Conservation (phyloP, 208 protist genomes). For the Porcisia deanei region DNA sequence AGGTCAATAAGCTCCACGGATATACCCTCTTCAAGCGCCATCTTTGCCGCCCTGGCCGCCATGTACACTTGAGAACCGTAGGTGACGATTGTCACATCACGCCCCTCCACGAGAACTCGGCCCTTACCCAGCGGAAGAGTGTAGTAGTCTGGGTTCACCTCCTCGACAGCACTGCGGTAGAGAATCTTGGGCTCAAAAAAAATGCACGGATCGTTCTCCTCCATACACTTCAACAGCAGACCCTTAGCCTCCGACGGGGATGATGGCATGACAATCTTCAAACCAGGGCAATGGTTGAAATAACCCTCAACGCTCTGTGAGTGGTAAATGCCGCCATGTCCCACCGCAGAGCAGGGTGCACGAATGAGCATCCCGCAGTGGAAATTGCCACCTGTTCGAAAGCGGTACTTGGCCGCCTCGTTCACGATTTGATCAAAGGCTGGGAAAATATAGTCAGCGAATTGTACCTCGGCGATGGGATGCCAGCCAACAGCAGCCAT, state of each 20-base stretch:
- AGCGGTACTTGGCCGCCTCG: constrained; percentile 98
- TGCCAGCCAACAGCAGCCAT: constrained; percentile 84
- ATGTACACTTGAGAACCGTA: constrained; percentile 92
- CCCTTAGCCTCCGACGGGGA: constrained; percentile 84
- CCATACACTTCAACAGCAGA: constrained; percentile 93
- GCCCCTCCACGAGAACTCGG: constrained; percentile 85
- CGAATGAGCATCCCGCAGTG: constrained; percentile 96
- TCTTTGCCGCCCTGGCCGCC: constrained; percentile 70
- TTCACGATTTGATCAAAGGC: constrained; percentile 99
- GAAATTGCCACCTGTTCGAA: constrained; percentile 94
- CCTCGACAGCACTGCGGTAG: constrained; percentile 90
- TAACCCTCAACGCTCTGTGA: constrained; percentile 96
- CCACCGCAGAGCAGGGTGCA: constrained; percentile 96
- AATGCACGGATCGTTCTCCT: constrained; percentile 93
- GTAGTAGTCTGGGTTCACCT: constrained; percentile 95
- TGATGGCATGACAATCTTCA: constrained; percentile 85
- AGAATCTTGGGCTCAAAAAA: constrained; percentile 98
- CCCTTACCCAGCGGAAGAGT: constrained; percentile 94
- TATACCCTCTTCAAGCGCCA: constrained; percentile 86
- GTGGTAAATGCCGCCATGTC: constrained; percentile 97
- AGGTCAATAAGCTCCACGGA: constrained; percentile 97
- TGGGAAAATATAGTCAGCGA: constrained; percentile 99
- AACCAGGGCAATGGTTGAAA: constrained; percentile 95
- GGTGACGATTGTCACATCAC: constrained; percentile 96
- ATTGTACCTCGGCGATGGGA: constrained; percentile 98